Conservation (phyloP, 2,329 filamentous ascomycete genomes). For the Seiridium unicorne region DNA sequence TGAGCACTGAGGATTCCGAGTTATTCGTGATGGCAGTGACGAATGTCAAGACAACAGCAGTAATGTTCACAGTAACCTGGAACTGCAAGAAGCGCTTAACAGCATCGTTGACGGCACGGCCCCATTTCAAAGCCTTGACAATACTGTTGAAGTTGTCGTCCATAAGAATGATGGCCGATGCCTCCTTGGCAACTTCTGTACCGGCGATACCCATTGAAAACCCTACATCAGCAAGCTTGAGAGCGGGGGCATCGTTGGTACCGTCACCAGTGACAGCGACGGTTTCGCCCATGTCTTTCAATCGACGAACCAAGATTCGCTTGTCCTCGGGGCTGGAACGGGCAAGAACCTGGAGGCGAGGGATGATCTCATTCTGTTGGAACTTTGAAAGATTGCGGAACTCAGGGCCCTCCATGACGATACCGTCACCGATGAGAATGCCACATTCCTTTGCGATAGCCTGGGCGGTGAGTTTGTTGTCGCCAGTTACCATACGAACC, state of each 20-base stretch:
- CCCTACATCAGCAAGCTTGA: conserved; percentile 79
- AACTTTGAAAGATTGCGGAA: conserved; percentile 70
- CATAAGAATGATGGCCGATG: conserved; percentile 83
- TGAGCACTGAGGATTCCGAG: conserved; percentile 73
- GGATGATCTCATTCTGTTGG: conserved; percentile 67
- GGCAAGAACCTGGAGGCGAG: conserved; percentile 68
- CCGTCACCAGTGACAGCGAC: conserved; percentile 83
- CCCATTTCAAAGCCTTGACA: conserved; percentile 80
- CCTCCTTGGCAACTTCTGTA: conserved; percentile 82
- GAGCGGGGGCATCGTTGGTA: conserved; percentile 78
- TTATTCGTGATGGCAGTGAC: conserved; percentile 76
- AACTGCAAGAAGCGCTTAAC: conserved; percentile 77
- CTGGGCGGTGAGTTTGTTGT: conserved; percentile 76
- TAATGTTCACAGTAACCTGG: conserved; percentile 87
- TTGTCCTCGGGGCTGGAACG: conserved; percentile 77
- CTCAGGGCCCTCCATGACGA: conserved; percentile 76
- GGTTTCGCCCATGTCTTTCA: conserved; percentile 72
- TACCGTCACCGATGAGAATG: conserved; percentile 65
- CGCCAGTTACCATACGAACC: conserved; percentile 83
- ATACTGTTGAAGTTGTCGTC: conserved; percentile 88
- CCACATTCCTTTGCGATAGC: conserved; percentile 79
- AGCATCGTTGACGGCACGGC: conserved; percentile 72
- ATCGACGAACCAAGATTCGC: conserved; percentile 66
- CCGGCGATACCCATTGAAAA: conserved; percentile 86
- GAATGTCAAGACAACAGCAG: conserved; percentile 83